Base-by-base conservation (phyloP, 371 early-diverging fungal genomes). In the Mortierella sp. region DNA sequence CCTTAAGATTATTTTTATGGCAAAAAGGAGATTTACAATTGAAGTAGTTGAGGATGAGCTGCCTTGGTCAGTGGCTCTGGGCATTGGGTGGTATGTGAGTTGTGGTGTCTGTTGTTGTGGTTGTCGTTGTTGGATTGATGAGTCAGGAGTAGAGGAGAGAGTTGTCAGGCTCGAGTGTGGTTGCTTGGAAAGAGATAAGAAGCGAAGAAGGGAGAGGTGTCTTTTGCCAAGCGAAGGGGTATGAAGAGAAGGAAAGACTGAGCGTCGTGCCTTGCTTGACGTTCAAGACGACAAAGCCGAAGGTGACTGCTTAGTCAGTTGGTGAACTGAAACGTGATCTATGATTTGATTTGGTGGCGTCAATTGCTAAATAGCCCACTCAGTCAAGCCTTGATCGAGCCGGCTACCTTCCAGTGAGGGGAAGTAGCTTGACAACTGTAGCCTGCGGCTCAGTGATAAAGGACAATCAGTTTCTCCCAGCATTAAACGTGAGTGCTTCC, bases 291-390 rank as follows among this genome's bases (percentile, higher is more conserved):
- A 35, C 3, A 35, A 35, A 2, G 35, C 60, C 29, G 60, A 58
- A 14, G 29, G 60, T 60, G 60, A 60, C 60, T 60, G 60, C 60
- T 60, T 60, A 60, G 60, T 60, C 27, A 54, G 24, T 54, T 18
- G 6, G 16, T 0, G 3, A 27, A 60, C n/a, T 55, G 55, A 55
- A 55, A 55, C 55, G 55, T 55, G 55, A 55, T 24, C 24, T 5
- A 2, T 35, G 35, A 35, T 35, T 6, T 24, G 10, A 24, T 12
- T 60, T 60, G 60, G 60, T 60, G 60, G 60, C 60, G 60, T 29
- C 12, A 12, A 27, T 5, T 29, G 11, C 1, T 12, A 3, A 58
- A 27, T 44, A 10, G 46, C 29, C 29, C 21, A 21, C 21, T 24
- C 21, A 2, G 29, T 29, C 48, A 12, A 46, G 14, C 14, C 46